Conservation (phyloP, 352 stramenopile species). For the Blastocystis sp. region DNA sequence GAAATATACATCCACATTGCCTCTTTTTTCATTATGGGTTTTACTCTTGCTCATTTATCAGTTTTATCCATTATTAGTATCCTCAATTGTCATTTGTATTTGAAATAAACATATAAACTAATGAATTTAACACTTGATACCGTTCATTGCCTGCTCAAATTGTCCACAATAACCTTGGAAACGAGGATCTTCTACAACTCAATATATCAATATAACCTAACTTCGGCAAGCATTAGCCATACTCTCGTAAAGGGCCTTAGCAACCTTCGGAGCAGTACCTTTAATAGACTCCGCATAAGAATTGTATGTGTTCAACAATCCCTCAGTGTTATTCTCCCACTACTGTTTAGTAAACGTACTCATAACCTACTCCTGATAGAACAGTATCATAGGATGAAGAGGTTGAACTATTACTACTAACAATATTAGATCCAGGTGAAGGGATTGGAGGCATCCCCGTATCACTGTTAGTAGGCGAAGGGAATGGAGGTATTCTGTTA, state of each 20-base stretch:
- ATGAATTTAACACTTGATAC: not conserved
- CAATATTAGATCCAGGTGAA: too few relatives aligned
- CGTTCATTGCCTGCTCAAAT: not conserved
- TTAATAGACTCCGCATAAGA: not conserved
- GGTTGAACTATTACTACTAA: too few relatives aligned
- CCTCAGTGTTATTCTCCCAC: conserved; percentile 29
- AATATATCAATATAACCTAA: not conserved
- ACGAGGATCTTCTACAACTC: not conserved
- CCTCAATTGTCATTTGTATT: too few relatives aligned
- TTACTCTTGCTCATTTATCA: too few relatives aligned
- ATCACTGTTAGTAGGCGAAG: too few relatives aligned
- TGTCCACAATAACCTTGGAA: not conserved
- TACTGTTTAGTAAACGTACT: too few relatives aligned
- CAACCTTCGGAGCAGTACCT: not conserved
- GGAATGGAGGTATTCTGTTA: too few relatives aligned
- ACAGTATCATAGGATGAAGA: too few relatives aligned
- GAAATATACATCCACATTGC: not conserved
- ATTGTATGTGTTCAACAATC: not conserved
- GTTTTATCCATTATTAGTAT: too few relatives aligned
- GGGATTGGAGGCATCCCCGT: too few relatives aligned
- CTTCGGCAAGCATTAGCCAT: conserved; percentile 8
- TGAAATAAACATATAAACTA: not conserved
- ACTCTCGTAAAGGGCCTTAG: conserved; percentile 1
- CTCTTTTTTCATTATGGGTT: conserved; percentile 29
- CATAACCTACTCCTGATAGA: conserved; percentile 15